Conservation (phyloP, 2,329 filamentous ascomycete genomes). For the Xylariaceae sp. region DNA sequence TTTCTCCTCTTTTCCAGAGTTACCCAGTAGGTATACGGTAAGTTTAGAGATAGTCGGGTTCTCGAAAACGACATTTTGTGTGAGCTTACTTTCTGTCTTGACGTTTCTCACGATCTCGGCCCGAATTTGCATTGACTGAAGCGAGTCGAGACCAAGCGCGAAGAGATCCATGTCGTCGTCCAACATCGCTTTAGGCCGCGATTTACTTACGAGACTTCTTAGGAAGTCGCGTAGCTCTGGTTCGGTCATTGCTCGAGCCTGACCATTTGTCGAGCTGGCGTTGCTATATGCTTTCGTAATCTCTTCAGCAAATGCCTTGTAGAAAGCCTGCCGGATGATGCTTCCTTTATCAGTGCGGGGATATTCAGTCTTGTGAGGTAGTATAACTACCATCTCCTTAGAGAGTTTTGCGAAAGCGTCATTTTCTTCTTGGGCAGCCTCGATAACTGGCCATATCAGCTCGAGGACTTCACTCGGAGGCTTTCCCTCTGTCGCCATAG, state of each 20-base stretch:
- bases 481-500: slow-evolving; percentile 22
- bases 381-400: slow-evolving; percentile 55
- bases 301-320: slow-evolving; percentile 48
- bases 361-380: slow-evolving; percentile 50
- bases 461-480: slow-evolving; percentile 38
- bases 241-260: not conserved
- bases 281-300: slow-evolving; percentile 44
- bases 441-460: slow-evolving; percentile 43
- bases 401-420: slow-evolving; percentile 48
- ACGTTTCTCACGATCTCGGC: slow-evolving; percentile 57
- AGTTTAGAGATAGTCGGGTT: slow-evolving; percentile 55
- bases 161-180: slow-evolving; percentile 62
- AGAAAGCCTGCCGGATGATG: slow-evolving; percentile 56
- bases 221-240: slow-evolving; percentile 38
- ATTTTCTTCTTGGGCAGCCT: slow-evolving; percentile 39
- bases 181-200: slow-evolving; percentile 33
- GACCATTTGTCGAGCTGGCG: not conserved
- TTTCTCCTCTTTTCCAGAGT: not conserved
- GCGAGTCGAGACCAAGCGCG: slow-evolving; percentile 60
- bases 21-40: slow-evolving; percentile 46
- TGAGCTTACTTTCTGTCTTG: slow-evolving; percentile 54
- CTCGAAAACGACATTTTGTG: slow-evolving; percentile 66
- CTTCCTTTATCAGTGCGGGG: slow-evolving; percentile 61
- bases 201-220: slow-evolving; percentile 36
- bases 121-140: slow-evolving; percentile 63